phyloP scores from a whole-genome alignment of 1,284 basidiomycete species.

The Pseudozyma thailandica region DNA sequence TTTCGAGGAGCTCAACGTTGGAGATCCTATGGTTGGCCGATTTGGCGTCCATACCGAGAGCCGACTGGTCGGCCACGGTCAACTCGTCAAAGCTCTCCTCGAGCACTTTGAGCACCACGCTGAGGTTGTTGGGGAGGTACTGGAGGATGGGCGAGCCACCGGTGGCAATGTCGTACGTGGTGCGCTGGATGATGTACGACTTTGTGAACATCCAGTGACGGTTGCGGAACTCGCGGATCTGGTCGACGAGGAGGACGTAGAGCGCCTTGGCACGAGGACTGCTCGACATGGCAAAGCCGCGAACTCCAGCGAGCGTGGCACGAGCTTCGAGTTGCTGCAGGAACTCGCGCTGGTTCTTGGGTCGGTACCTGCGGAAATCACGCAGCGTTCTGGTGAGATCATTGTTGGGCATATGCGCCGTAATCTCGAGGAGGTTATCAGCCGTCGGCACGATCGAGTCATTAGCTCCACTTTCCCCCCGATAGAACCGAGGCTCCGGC shows the following conservation, averaged over 20 bases:
- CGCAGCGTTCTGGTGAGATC: slow-evolving; percentile 62
- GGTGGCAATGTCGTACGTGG: slow-evolving; percentile 61
- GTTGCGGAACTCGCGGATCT: slow-evolving; percentile 63
- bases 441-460: slow-evolving; percentile 58
- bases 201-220: slow-evolving; percentile 65
- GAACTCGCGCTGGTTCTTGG: slow-evolving; percentile 57
- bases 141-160: slow-evolving; percentile 61
- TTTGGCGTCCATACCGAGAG: slow-evolving; percentile 13
- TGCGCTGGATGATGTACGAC: slow-evolving; percentile 61
- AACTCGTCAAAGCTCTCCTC: slow-evolving; percentile 51
- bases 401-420: slow-evolving; percentile 60
- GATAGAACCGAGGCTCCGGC: too few relatives aligned
- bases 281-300: slow-evolving; percentile 44
- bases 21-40: slow-evolving; percentile 20
- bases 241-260: slow-evolving; percentile 63
- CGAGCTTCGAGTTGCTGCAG: slow-evolving; percentile 55
- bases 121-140: slow-evolving; percentile 65
- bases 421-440: slow-evolving; percentile 66
- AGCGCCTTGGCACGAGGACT: slow-evolving; percentile 48
- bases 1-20: slow-evolving; percentile 40
- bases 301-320: slow-evolving; percentile 42
- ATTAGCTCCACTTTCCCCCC: slow-evolving; percentile 60
- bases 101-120: slow-evolving; percentile 49
- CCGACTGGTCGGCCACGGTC: slow-evolving; percentile 15
- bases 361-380: slow-evolving; percentile 64